phyloP scores from a whole-genome alignment of 2,329 filamentous ascomycete species.

The Lachnellula subtilissima region DNA sequence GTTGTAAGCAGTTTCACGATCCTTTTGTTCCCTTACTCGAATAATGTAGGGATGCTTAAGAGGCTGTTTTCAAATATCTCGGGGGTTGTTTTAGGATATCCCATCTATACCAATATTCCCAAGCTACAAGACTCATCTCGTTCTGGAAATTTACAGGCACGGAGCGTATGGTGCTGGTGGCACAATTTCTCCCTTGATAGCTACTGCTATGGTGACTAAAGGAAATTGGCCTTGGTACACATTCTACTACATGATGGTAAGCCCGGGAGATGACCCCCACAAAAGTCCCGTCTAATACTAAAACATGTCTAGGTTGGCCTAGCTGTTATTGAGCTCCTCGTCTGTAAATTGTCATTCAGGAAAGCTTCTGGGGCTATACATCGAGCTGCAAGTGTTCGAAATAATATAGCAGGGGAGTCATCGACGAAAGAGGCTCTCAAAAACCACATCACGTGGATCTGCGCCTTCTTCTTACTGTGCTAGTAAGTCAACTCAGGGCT shows the following conservation, averaged over 20 bases:
- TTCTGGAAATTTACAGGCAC: conserved; percentile 36
- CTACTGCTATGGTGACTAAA: conserved; percentile 67
- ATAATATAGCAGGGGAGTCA: conserved; percentile 8
- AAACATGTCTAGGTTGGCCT: conserved; percentile 41
- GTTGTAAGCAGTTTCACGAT: background rate
- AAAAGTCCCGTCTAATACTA: background rate
- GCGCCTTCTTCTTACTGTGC: conserved; percentile 67
- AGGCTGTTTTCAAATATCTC: background rate
- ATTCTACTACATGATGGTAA: conserved; percentile 73
- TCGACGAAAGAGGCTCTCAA: conserved; percentile 31
- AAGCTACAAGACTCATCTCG: too few relatives aligned
- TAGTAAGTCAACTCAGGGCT: conserved; percentile 39
- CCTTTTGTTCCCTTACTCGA: background rate
- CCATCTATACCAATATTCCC: conserved; percentile 34
- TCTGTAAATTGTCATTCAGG: conserved; percentile 57
- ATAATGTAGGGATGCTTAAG: background rate
- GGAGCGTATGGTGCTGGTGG: conserved; percentile 69
- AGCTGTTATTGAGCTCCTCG: conserved; percentile 49
- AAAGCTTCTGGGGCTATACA: conserved; percentile 52
- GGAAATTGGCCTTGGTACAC: conserved; percentile 60
- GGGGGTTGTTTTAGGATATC: background rate
- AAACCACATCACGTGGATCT: conserved; percentile 63
- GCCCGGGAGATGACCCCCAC: conserved; percentile 14
- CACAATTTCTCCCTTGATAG: conserved; percentile 63
- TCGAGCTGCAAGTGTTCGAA: conserved; percentile 48